phyloP scores from a whole-genome alignment of 2,329 filamentous ascomycete genomes.

The Mycosphaerelloides madeirae region DNA sequence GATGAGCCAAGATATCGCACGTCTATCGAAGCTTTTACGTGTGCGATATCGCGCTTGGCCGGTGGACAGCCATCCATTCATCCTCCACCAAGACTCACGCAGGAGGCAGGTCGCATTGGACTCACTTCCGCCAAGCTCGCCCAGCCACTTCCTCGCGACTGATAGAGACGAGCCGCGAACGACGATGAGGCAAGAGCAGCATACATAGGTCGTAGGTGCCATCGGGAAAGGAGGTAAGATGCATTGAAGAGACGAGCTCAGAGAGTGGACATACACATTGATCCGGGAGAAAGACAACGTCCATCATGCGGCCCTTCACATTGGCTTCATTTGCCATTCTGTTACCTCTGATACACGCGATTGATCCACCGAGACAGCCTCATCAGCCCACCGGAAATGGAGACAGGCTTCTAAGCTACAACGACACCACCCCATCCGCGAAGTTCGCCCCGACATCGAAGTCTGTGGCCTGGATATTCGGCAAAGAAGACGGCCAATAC shows the following conservation, averaged over 20 bases:
- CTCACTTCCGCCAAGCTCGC: neutral
- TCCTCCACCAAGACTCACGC: neutral
- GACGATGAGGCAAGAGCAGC: neutral
- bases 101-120: constrained; percentile 2
- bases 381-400: constrained; percentile 16
- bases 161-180: too few species aligned
- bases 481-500: constrained; percentile 58
- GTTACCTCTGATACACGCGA: constrained; percentile 12
- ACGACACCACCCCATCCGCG: constrained; percentile 16
- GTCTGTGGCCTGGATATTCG: constrained; percentile 50
- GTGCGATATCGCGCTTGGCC: too few species aligned
- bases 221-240: neutral
- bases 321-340: constrained; percentile 3
- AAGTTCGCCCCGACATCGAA: constrained; percentile 8
- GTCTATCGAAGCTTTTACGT: too few species aligned
- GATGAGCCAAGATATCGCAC: too few species aligned
- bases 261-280: neutral
- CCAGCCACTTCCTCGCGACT: too few species aligned
- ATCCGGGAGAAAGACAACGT: constrained; percentile 1
- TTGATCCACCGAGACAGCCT: constrained; percentile 14
- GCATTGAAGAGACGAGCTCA: neutral
- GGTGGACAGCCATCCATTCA: neutral
- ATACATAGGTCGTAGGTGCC: neutral
- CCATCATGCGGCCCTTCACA: constrained; percentile 3
- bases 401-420: constrained; percentile 14